Evolutionary conservation across 768 basidiomycete genomes (phyloP), one percentile per base, ranked within the genome.

Genomic region (Termitomyces sp.): DNA sequence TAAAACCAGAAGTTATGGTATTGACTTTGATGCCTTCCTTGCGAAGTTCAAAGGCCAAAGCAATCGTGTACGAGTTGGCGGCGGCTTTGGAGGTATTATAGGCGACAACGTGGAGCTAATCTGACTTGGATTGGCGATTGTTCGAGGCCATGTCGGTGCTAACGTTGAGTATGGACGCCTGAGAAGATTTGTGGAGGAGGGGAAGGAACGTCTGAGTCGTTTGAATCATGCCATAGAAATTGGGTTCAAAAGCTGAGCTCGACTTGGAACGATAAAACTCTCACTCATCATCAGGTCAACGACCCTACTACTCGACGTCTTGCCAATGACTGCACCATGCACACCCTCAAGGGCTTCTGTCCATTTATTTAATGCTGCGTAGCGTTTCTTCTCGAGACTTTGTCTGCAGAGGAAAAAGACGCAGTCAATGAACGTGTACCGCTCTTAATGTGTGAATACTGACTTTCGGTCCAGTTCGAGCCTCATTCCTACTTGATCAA

Each of bases 401-500:
- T 94, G 91, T 65, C 93, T 95, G 56, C 18, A 39, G 2, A 40
- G 55, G 51, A 62, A 22, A 42, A 45, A 20, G 38, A 36, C 7
- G 12, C 40, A 28, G n/a, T 58, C 45, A 32, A 51, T 60, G 40
- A 59, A 60, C 44, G 20, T 12, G 18, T 32, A 38, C 54, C 20
- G 4, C 24, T 45, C 51, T 39, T 35, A 11, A 33, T 44, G 39
- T 40, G 39, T 55, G 57, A 52, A 36, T 28, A 80, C 87, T 62
- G 59, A 93, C 92, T 94, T 88, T 71, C 87, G 80, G 67, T 96
- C 95, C 42, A 99, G 80, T 69, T 98, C 94, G 16, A 99, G 80
- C 57, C 93, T 81, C 83, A 95, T 95, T 40, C 91, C 87, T 42
- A 97, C 94, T 76, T 99, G 97, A 75, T 99, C 96, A 69, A 99